These are phyloP conservation scores for Punctularia strigosozonata DNA, from an alignment of 768 basidiomycete genomes.

Conservation along the genomic window DNA sequence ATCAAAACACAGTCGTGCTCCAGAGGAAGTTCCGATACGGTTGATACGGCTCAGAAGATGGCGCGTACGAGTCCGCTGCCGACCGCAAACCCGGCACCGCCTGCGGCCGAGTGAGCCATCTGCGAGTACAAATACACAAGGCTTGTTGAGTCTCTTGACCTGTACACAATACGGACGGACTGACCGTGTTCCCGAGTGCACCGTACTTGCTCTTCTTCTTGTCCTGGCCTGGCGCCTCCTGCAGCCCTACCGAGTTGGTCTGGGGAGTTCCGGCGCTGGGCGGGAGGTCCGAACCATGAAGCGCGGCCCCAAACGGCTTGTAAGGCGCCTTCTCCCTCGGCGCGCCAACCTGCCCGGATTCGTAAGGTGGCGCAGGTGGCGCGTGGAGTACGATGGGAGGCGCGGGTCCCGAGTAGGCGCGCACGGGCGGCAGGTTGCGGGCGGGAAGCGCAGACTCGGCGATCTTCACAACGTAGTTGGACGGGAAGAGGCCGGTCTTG, in stretches of 20 bases:
- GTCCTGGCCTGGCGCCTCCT: slow-evolving; percentile 23
- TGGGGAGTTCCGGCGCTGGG: slow-evolving; percentile 16
- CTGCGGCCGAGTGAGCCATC: slow-evolving; percentile 47
- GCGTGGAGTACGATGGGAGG: slow-evolving; percentile 10
- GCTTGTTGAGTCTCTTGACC: slow-evolving; percentile 2
- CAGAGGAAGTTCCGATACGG: no score
- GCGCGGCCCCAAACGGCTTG: slow-evolving; percentile 25
- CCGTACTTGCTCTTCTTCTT: slow-evolving; percentile 52
- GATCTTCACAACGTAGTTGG: slow-evolving; percentile 59
- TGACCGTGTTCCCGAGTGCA: slow-evolving; percentile 45
- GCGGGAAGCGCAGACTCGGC: slow-evolving; percentile 12
- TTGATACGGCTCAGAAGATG: no score
- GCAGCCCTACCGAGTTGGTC: slow-evolving; percentile 25
- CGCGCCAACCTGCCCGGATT: slow-evolving; percentile 7
- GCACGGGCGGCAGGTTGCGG: slow-evolving; percentile 12
- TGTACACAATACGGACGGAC: slow-evolving; percentile 10
- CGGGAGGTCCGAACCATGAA: slow-evolving; percentile 21
- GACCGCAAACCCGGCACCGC: not conserved
- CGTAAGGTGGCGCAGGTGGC: slow-evolving; percentile 15
- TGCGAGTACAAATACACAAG: slow-evolving; percentile 12
- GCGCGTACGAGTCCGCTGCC: not conserved
- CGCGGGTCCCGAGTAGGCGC: slow-evolving; percentile 6
- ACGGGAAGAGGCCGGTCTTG: slow-evolving; percentile 66
- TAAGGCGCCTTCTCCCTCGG: slow-evolving; percentile 17
- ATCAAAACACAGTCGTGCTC: no score